Evolutionary conservation across 306 rosid genomes (phyloP), one percentile per base, ranked within the genome.

Genomic region (Glycine tomentella): DNA sequence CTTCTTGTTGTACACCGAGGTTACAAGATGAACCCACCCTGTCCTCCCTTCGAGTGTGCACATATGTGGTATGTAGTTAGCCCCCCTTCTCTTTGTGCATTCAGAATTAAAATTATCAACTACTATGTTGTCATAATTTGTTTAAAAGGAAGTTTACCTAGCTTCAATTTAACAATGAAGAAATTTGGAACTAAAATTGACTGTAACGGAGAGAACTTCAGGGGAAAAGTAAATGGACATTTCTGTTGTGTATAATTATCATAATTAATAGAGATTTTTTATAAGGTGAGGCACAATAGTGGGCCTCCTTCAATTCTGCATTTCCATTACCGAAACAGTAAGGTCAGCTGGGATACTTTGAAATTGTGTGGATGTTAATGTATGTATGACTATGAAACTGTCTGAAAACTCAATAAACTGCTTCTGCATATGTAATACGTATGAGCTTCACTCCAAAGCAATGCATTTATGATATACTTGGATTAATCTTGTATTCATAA

Each of bases 41-140:
- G 95, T 74, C 99, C 99, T 76, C 97, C 99, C 61, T 93, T 74
- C 75, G 97, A 95, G 79, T 95, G 99, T 84, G 95, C 97, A 44
- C 99, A 95, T 81, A 93, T 86, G 92, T 95, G 99, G 99, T 92
- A 88, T 36, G 90, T 75, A 46, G 72, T 82, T 52, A 7, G 63
- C 63, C 9, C 11, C 36, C 71, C 11, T 52, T 73, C 52, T 65
- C 15, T 76, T 52, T 51, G 52, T 16, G 55, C 73, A 42, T 51
- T 76, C 4, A 33, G 79, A 56, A 36, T 72, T 45, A 55, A 74
- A 78, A 3, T 67, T 58, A 58, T 52, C 36, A 57, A 71, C 79
- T 56, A 15, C 79, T 56, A 15, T 57, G 57, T 45, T 66, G 44
- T 73, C 2, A 8, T 16, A 36, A 31, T 79, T 68, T 73, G 13